These are phyloP conservation scores for Hanseniaspora sp. DNA, from an alignment of 1,139 yeast genomes.

Conservation along the genomic window DNA sequence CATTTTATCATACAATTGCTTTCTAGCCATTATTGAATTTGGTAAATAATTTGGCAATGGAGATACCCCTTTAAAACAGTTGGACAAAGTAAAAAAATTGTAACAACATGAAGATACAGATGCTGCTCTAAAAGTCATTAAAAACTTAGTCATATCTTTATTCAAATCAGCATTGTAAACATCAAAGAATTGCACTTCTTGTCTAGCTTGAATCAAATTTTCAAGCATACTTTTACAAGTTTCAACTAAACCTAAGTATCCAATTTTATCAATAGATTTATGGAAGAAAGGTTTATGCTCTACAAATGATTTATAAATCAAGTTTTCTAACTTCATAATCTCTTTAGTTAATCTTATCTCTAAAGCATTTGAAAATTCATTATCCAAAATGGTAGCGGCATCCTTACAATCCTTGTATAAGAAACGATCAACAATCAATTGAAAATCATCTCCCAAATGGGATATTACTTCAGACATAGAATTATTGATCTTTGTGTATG, in stretches of 20 bases:
- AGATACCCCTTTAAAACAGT: slow-evolving; percentile 33
- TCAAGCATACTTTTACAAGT: slow-evolving; percentile 35
- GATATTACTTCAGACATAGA: slow-evolving; percentile 34
- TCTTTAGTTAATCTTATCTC: slow-evolving; percentile 40
- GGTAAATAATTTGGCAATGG: slow-evolving; percentile 38
- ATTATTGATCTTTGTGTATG: slow-evolving; percentile 35
- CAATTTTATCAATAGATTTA: slow-evolving; percentile 24
- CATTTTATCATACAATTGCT: slow-evolving; percentile 35
- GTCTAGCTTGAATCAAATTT: slow-evolving; percentile 39
- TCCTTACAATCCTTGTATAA: slow-evolving; percentile 39
- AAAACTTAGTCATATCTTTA: slow-evolving; percentile 31
- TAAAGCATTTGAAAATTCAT: slow-evolving; percentile 37
- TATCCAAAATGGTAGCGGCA: slow-evolving; percentile 36
- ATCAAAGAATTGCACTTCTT: slow-evolving; percentile 38
- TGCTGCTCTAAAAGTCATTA: slow-evolving; percentile 38
- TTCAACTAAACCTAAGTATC: slow-evolving; percentile 29
- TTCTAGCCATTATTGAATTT: slow-evolving; percentile 36
- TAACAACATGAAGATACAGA: slow-evolving; percentile 39
- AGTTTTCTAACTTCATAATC: slow-evolving; percentile 33
- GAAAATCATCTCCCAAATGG: slow-evolving; percentile 39
- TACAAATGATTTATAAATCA: slow-evolving; percentile 32
- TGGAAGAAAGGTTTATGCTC: slow-evolving; percentile 31
- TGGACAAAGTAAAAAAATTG: slow-evolving; percentile 35
- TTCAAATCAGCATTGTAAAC: slow-evolving; percentile 37
- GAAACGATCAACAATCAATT: slow-evolving; percentile 38